Evolutionary conservation across 2,329 filamentous ascomycete genomes (phyloP).

Genomic region (Mariannaea elegans): DNA sequence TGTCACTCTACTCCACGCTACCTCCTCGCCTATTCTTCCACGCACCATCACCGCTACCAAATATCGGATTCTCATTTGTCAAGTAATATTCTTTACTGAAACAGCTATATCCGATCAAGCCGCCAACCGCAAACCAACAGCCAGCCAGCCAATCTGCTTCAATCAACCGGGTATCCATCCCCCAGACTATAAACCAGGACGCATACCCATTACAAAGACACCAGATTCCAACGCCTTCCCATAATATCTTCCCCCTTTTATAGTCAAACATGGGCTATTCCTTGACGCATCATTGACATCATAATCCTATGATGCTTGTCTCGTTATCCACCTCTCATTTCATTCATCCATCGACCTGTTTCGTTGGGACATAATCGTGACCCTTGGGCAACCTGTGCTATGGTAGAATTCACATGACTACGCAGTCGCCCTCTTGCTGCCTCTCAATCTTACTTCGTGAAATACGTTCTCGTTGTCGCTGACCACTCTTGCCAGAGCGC

Average conservation of each 20-base stretch:
- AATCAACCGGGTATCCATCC: too few species aligned
- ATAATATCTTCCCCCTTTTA: constrained; percentile 2
- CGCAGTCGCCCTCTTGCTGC: constrained; percentile 89
- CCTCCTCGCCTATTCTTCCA: too few species aligned
- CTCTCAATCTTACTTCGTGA: constrained; percentile 83
- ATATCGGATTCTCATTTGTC: too few species aligned
- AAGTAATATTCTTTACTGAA: too few species aligned
- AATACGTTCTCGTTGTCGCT: constrained; percentile 80
- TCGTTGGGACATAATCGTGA: neutral
- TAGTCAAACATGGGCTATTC: constrained; percentile 7
- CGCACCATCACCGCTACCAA: too few species aligned
- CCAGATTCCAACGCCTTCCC: constrained; percentile 21
- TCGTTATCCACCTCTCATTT: neutral
- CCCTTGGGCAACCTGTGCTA: neutral
- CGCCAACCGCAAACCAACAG: too few species aligned
- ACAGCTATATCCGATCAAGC: too few species aligned
- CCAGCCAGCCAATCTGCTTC: too few species aligned
- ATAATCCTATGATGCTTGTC: neutral
- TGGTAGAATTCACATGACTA: constrained; percentile 73
- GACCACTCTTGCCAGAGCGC: constrained; percentile 73
- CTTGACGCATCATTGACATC: neutral
- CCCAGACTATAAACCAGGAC: too few species aligned
- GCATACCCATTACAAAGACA: constrained; percentile 1
- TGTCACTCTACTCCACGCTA: too few species aligned
- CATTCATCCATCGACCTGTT: constrained; percentile 1